Evolutionary conservation across 1,284 basidiomycete genomes (phyloP).

Genomic region (Veloporphyrellus conicus): DNA sequence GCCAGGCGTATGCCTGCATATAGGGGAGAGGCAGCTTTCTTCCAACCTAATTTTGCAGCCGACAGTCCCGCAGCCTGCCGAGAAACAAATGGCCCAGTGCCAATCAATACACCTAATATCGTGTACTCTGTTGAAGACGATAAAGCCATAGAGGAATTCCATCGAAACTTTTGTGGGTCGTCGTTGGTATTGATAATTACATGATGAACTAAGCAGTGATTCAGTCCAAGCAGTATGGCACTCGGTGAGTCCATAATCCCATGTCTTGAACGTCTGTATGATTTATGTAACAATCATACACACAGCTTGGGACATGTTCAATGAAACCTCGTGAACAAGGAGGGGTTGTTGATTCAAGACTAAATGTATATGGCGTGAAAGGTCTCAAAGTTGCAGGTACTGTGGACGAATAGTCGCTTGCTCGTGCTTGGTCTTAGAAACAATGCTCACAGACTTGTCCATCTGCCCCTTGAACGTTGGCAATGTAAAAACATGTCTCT

Average conservation of each 20-base stretch:
- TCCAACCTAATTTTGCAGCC: conserved; percentile 47
- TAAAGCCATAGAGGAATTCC: conserved; percentile 43
- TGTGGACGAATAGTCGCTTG: not conserved
- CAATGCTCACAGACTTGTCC: conserved; percentile 5
- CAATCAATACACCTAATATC: conserved; percentile 44
- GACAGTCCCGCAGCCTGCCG: conserved; percentile 41
- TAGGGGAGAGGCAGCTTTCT: conserved; percentile 44
- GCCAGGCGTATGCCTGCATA: conserved; percentile 25
- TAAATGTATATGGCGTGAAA: conserved; percentile 20
- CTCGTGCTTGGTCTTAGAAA: not conserved
- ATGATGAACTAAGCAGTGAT: not conserved
- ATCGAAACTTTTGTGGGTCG: conserved; percentile 29
- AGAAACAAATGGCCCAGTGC: conserved; percentile 37
- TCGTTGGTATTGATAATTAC: not conserved
- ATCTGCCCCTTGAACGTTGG: conserved; percentile 12
- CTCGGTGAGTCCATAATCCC: conserved; percentile 35
- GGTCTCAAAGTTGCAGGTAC: conserved; percentile 4
- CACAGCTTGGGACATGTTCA: conserved; percentile 19
- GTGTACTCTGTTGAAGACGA: conserved; percentile 55
- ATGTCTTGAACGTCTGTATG: not conserved
- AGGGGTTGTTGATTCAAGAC: conserved; percentile 16
- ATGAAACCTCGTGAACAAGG: conserved; percentile 15
- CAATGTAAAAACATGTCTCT: not conserved
- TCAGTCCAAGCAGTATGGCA: conserved; percentile 51
- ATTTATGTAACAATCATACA: not conserved